Evolutionary conservation across 1,139 yeast genomes (phyloP).

Genomic region (Wickerhamomyces sp.): DNA sequence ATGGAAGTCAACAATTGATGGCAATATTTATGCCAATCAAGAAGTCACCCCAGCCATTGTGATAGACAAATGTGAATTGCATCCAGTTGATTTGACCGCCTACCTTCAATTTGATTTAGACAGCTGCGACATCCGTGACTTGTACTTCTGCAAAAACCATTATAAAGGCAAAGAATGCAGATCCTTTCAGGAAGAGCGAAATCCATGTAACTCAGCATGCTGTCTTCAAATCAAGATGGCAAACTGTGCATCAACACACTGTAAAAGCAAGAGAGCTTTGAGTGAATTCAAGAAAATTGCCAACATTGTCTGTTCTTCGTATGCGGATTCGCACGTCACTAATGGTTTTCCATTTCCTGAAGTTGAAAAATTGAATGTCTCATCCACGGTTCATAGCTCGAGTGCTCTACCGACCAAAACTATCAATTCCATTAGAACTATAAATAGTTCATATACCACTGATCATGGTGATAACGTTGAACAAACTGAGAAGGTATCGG

Average conservation of each 20-base stretch:
- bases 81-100: slow-evolving; percentile 8
- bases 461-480: too few relatives aligned
- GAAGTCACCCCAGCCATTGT: slow-evolving; percentile 8
- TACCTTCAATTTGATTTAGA: slow-evolving; percentile 16
- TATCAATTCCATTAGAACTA: too few relatives aligned
- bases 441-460: too few relatives aligned
- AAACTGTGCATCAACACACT: slow-evolving; percentile 17
- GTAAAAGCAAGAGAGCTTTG: slow-evolving; percentile 14
- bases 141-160: slow-evolving; percentile 19
- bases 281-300: slow-evolving; percentile 15
- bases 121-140: slow-evolving; percentile 21
- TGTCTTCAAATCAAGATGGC: slow-evolving; percentile 21
- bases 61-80: slow-evolving; percentile 18
- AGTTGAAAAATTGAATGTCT: too few relatives aligned
- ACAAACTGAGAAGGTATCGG: too few relatives aligned
- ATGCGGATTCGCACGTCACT: slow-evolving; percentile 11
- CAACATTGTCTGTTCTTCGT: slow-evolving; percentile 17
- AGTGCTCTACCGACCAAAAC: too few relatives aligned
- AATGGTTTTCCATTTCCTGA: slow-evolving; percentile 8
- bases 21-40: not conserved
- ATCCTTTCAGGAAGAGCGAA: slow-evolving; percentile 7
- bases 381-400: too few relatives aligned
- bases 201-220: slow-evolving; percentile 21
- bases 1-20: slow-evolving; percentile 7
- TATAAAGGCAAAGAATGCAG: slow-evolving; percentile 14